A percentile compares a stretch with the other conserved stretches of the same genome.
These are phyloP conservation scores for Venturia effusa DNA, from an alignment of 2,329 filamentous ascomycete genomes.

Conservation along the genomic window DNA sequence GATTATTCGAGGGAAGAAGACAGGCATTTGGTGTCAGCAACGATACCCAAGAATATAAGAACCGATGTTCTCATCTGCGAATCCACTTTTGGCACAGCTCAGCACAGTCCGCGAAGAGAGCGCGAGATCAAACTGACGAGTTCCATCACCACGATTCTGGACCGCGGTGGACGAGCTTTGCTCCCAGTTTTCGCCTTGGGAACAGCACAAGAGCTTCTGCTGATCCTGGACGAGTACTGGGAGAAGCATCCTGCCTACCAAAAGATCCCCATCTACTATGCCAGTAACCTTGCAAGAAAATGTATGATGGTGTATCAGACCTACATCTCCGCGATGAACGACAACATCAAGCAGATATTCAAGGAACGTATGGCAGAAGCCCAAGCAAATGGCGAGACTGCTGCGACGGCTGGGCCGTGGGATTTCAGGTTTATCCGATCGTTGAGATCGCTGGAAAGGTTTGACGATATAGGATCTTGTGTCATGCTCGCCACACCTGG, in stretches of 20 bases:
- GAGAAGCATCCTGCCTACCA: conserved; percentile 78
- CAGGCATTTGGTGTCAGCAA: conserved; percentile 85
- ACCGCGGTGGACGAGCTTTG: conserved; percentile 81
- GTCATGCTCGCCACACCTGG: conserved; percentile 96
- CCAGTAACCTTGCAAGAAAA: conserved; percentile 84
- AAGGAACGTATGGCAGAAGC: conserved; percentile 84
- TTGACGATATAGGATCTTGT: conserved; percentile 89
- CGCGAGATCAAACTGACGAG: conserved; percentile 93
- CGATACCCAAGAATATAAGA: conserved; percentile 79
- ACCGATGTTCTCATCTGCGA: conserved; percentile 96
- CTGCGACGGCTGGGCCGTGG: conserved; percentile 74
- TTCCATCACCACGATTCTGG: conserved; percentile 80
- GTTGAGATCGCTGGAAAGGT: conserved; percentile 84
- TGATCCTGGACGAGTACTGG: conserved; percentile 98
- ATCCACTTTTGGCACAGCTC: conserved; percentile 92
- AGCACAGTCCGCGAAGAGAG: conserved; percentile 81
- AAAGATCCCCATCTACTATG: conserved; percentile 92
- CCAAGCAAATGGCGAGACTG: conserved; percentile 63
- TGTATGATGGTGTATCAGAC: conserved; percentile 99
- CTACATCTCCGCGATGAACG: conserved; percentile 97
- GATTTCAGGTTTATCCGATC: conserved; percentile 93
- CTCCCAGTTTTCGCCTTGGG: conserved; percentile 95
- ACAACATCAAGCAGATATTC: conserved; percentile 96
- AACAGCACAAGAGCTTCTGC: conserved; percentile 80
- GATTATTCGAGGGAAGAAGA: conserved; percentile 96